Evolutionary conservation across 257 asterid species (phyloP).

Genomic region (Gardenia jasminoides): DNA sequence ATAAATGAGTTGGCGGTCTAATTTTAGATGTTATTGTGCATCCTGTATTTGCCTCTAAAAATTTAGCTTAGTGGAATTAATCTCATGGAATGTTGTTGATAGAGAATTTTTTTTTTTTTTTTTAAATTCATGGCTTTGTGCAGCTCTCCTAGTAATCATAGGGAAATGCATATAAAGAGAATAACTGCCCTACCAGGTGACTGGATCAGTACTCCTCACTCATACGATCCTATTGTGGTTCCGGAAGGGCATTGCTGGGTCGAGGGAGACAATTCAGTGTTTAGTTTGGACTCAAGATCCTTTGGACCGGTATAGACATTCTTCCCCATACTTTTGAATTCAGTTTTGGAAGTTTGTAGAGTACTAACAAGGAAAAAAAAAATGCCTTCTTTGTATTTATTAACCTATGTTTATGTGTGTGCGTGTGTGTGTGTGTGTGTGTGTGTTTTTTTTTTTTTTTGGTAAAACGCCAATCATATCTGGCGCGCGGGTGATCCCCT

Average conservation of each 20-base stretch:
- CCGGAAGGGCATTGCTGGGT: conserved; percentile 98
- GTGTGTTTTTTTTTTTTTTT: no score
- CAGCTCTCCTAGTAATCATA: conserved; percentile 68
- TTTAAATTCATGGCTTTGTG: conserved; percentile 19
- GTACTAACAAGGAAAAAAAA: background rate
- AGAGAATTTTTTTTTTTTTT: conserved; percentile 7
- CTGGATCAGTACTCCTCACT: conserved; percentile 47
- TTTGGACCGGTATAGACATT: conserved; percentile 64
- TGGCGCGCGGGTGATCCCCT: no score
- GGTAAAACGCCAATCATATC: no score
- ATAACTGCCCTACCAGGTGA: conserved; percentile 84
- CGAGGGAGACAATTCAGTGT: conserved; percentile 75
- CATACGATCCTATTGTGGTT: conserved; percentile 51
- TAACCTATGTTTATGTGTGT: background rate
- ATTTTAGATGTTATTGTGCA: background rate
- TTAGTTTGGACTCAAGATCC: conserved; percentile 78
- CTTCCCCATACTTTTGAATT: background rate
- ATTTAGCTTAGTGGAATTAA: background rate
- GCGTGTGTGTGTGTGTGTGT: no score
- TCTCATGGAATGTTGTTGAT: background rate
- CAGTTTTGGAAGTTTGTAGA: background rate
- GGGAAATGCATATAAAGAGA: conserved; percentile 70
- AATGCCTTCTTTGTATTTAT: background rate
- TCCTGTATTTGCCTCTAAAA: background rate
- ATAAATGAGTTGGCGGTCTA: background rate